phyloP scores from a whole-genome alignment of 192 early-diverging fungal genomes.

The Coemansia sp. region DNA sequence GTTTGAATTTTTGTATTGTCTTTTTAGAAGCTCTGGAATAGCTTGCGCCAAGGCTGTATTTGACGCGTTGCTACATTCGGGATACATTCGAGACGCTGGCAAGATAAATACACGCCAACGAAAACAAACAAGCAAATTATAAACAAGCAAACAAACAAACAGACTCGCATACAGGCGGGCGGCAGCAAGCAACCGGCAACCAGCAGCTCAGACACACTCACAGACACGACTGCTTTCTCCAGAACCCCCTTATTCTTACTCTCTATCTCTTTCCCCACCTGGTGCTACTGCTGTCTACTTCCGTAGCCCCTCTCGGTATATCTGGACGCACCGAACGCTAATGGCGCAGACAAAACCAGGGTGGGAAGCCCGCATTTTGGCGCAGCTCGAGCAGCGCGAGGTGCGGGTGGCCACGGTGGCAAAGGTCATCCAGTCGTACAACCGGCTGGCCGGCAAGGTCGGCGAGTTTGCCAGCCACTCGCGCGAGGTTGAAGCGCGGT shows the following conservation, averaged over 20 bases:
- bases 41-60: too few relatives aligned
- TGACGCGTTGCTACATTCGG: too few relatives aligned
- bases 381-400: slow-evolving; percentile 49
- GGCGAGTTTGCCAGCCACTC: slow-evolving; percentile 46
- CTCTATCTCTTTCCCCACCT: neutral
- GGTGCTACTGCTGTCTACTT: neutral
- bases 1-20: neutral
- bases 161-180: too few relatives aligned
- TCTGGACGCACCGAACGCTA: neutral
- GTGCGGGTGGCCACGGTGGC: slow-evolving; percentile 46
- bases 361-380: slow-evolving; percentile 47
- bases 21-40: too few relatives aligned
- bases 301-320: neutral
- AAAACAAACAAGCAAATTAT: too few relatives aligned
- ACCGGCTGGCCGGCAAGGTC: slow-evolving; percentile 38
- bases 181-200: too few relatives aligned
- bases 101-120: too few relatives aligned
- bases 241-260: neutral
- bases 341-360: slow-evolving; percentile 24
- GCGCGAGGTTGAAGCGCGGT: slow-evolving; percentile 40
- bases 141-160: too few relatives aligned
- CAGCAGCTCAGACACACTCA: too few relatives aligned
- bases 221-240: too few relatives aligned
- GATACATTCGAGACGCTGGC: too few relatives aligned
- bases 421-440: slow-evolving; percentile 50